Base-by-base conservation (phyloP, 768 basidiomycete genomes). In the Rhodotorula paludigena region DNA sequence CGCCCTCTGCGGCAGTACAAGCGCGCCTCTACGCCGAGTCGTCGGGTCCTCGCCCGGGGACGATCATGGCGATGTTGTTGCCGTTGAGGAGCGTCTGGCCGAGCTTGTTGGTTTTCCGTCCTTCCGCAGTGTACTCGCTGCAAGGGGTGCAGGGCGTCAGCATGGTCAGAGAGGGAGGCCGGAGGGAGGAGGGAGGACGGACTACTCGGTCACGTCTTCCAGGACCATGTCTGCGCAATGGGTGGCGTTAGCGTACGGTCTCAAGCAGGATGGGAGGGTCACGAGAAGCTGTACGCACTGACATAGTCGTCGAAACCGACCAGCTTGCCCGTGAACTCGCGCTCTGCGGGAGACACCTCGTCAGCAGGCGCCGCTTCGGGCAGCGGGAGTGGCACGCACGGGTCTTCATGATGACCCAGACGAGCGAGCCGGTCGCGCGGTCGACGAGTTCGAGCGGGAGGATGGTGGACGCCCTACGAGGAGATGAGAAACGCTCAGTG, bases 301-400 rank as follows among this genome's bases (percentile, higher is more conserved):
- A 99, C 94, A 79, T 94, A 99, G 80, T 99, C 94, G 78, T 99
- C 94, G 75, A 99, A 99, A 4, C 94, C 94, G 41, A 94, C 83
- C 48, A 99, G 82, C 5, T 87, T 96, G 18, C 94, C 94, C 32
- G 89, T 90, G 80, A 97, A 99, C 81, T 99, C 94, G 53, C 92
- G 87, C 69, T 99, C 92, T 74, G 84, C 32, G 4, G 44, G 7
- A 6, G 41, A 21, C 44, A 39, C 39, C 49, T 52, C 51, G 16
- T 25, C 9, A 33, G 5, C 21, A 15, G 48, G 28, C 1, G 60
- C 2, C 12, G 30, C 15, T 3, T 3, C n/a, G 33, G 32, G 18
- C 20, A 18, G 14, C 18, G 14, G 23, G 28, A 44, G 28, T 25
- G 21, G 23, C 25, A 18, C 63, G 30, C 15, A 71, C 74, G 66